These are phyloP conservation scores for Mrakia blollopis DNA, from an alignment of 768 basidiomycete genomes.

Conservation along the genomic window DNA sequence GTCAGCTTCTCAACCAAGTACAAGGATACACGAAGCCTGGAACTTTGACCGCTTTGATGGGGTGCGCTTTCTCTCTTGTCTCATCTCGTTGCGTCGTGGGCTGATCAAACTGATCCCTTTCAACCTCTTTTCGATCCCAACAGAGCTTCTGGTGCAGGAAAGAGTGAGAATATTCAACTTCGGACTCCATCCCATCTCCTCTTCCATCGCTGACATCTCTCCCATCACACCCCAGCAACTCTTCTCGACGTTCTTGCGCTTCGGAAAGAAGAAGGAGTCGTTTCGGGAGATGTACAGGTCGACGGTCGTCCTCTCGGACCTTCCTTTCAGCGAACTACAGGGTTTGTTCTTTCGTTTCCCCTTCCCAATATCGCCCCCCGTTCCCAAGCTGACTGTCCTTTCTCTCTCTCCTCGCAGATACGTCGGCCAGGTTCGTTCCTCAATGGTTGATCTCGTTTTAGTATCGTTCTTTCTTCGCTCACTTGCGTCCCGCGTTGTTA, in stretches of 20 bases:
- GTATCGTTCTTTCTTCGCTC: too few relatives aligned
- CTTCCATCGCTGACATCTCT: too few relatives aligned
- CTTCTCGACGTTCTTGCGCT: constrained; percentile 31
- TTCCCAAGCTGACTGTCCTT: not conserved
- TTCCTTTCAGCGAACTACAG: constrained; percentile 49
- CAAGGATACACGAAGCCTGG: constrained; percentile 42
- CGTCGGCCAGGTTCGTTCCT: not conserved
- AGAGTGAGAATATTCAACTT: constrained; percentile 34
- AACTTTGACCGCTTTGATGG: too few relatives aligned
- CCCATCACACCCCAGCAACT: constrained; percentile 33
- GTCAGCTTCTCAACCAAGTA: constrained; percentile 44
- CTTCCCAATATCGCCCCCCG: constrained; percentile 15
- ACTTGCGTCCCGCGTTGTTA: too few relatives aligned
- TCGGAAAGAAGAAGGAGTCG: constrained; percentile 46
- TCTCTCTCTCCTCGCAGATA: not conserved
- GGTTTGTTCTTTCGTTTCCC: constrained; percentile 45
- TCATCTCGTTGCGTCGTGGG: not conserved
- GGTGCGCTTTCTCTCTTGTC: constrained; percentile 18
- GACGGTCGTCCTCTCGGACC: constrained; percentile 46
- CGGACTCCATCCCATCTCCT: too few relatives aligned
- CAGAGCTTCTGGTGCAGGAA: constrained; percentile 49
- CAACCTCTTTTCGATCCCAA: too few relatives aligned
- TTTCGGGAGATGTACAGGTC: constrained; percentile 49
- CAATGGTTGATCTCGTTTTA: too few relatives aligned
- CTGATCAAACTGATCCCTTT: too few relatives aligned